Conservation (phyloP, 371 early-diverging fungal species). For the Mortierella sp. region DNA sequence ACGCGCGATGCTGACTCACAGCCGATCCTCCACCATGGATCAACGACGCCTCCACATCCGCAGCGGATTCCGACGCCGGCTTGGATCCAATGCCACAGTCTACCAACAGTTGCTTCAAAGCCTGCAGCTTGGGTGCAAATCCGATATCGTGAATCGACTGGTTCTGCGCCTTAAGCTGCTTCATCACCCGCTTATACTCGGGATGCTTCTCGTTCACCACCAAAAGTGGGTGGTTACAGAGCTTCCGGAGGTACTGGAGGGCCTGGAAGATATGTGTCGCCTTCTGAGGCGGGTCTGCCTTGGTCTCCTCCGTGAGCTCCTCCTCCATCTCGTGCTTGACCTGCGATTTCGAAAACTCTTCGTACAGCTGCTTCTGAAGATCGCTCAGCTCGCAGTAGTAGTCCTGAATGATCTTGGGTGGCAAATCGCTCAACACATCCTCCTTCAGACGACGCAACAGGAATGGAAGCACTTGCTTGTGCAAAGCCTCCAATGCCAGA, state of each 20-base stretch:
- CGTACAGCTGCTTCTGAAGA: constrained; percentile 90
- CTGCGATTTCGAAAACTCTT: constrained; percentile 85
- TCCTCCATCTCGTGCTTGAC: constrained; percentile 67
- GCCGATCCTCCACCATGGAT: constrained; percentile 61
- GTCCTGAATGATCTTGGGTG: constrained; percentile 99
- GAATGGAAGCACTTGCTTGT: constrained; percentile 98
- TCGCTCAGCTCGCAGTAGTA: constrained; percentile 96
- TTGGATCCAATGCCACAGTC: constrained; percentile 95
- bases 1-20: constrained; percentile 91
- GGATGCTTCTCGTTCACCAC: constrained; percentile 91
- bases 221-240: constrained; percentile 97
- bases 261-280: constrained; percentile 97
- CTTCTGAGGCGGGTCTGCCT: constrained; percentile 59
- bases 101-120: constrained; percentile 87
- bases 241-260: constrained; percentile 93
- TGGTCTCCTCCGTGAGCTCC: constrained; percentile 58
- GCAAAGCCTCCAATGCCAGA: constrained; percentile 92
- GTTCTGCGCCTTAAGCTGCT: constrained; percentile 70
- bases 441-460: constrained; percentile 97
- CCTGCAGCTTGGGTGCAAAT: constrained; percentile 94
- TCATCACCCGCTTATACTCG: constrained; percentile 77
- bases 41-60: constrained; percentile 59
- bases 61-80: constrained; percentile 63
- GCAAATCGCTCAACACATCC: constrained; percentile 98
- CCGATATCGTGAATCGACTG: constrained; percentile 84